Evolutionary conservation across 192 early-diverging fungal species (phyloP), one percentile per base, ranked within the genome.

Genomic region (Rhizoclosmatium sp.): DNA sequence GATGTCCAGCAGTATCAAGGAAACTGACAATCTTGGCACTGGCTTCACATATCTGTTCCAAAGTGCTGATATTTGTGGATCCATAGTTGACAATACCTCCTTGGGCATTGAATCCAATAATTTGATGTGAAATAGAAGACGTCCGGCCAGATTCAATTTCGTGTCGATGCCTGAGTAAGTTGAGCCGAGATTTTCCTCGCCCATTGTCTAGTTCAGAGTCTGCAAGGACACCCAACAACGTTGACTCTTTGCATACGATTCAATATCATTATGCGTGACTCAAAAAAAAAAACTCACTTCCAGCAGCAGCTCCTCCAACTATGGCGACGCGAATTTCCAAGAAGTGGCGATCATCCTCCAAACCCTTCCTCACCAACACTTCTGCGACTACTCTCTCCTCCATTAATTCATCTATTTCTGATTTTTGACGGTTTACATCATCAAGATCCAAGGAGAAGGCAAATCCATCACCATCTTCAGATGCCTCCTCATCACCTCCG

Each of bases 91-190:
- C 88, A 44, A 94, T 75, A 21, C 83, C 81, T 23, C 94, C 95
- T 23, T 86, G 81, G 3, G 89, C 85, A 46, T 91, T 90, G 82
- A 95, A 98, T 1, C 97, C 95, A 59, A 98, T 86, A 69, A 95
- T 92, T 62, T 95, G 94, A 65, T 93, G 90, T 0, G 94, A 88
- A 40, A 98, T 93, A 42, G 95, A 95, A 21, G 95, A 96, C 2
- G 95, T 96, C 19, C 94, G 87, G 23, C 97, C 97, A 10, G 93
- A 86, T 82, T 94, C 93, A 48, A 98, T 92, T 78, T 98, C 97
- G 78, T 98, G 97, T 40, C 90, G 92, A 85, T 98, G 97, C 23
- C 95, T 91, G 64, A 97, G 88, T 46, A 96, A 82, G 83, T 93
- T 95, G 19, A 96, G 85, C 2, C 95, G 80, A 3, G 95, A 90